Percentiles rank a stretch among this genome's conserved stretches.
Conservation (phyloP, 495 filamentous ascomycete genomes). For the Sabuloglossum arenarium region DNA sequence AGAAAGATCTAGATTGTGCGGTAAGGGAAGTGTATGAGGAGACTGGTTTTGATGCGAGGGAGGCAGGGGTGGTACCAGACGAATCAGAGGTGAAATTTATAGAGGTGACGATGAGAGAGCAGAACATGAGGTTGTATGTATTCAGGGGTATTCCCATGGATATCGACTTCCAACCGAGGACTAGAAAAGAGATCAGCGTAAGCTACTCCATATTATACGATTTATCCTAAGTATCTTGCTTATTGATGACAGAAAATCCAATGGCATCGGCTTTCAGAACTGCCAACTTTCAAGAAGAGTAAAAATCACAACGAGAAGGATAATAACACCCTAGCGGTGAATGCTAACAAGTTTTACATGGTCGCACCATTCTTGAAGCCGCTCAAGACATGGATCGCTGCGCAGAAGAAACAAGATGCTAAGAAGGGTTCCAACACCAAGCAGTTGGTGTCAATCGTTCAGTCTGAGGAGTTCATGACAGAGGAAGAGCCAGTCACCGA, state of each 20-base stretch:
- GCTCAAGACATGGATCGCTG: constrained; percentile 75
- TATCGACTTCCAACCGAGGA: constrained; percentile 69
- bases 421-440: constrained; percentile 12
- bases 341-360: constrained; percentile 89
- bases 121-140: constrained; percentile 79
- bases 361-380: constrained; percentile 78
- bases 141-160: constrained; percentile 73
- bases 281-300: constrained; percentile 61
- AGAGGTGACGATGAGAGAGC: constrained; percentile 72
- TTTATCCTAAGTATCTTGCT: neutral
- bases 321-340: constrained; percentile 29
- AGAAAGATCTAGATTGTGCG: constrained; percentile 79
- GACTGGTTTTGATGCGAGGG: constrained; percentile 67
- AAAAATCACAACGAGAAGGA: constrained; percentile 31
- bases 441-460: neutral
- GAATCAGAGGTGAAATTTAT: constrained; percentile 55
- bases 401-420: constrained; percentile 50
- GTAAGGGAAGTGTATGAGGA: constrained; percentile 90
- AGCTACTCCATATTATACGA: neutral
- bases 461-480: neutral
- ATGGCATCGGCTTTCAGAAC: constrained; percentile 76
- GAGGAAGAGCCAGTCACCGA: neutral
- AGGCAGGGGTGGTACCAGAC: constrained; percentile 46
- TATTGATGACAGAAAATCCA: constrained; percentile 36
- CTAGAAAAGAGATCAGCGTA: constrained; percentile 82